These are phyloP conservation scores for Leccinum pachyderme DNA, from an alignment of 1,284 basidiomycete genomes.

Conservation along the genomic window DNA sequence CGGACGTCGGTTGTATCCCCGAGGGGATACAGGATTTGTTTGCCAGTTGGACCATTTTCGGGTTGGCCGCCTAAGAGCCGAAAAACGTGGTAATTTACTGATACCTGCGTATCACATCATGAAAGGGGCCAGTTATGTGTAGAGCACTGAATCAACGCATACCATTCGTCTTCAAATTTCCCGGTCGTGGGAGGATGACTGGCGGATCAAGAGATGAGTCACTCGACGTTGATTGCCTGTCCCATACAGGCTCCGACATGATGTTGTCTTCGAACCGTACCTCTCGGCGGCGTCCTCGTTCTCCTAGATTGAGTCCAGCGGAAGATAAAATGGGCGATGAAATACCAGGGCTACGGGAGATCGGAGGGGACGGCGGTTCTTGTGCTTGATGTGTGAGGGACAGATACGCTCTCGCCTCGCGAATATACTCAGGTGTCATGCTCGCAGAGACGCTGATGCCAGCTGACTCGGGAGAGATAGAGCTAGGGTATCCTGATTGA, in stretches of 20 bases:
- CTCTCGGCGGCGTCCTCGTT: conserved; percentile 32
- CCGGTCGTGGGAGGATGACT: conserved; percentile 13
- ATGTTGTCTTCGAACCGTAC: conserved; percentile 37
- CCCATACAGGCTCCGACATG: conserved; percentile 33
- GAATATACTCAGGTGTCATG: conserved; percentile 35
- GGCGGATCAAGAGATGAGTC: conserved; percentile 32
- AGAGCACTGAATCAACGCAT: neutral
- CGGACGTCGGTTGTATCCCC: conserved; percentile 9
- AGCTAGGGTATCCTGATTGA: conserved; percentile 28
- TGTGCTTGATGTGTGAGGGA: conserved; percentile 26
- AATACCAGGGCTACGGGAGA: conserved; percentile 21
- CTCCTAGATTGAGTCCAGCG: conserved; percentile 26
- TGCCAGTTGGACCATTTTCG: conserved; percentile 20
- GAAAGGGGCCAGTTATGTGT: neutral
- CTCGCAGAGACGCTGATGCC: conserved; percentile 33
- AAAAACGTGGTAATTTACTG: conserved; percentile 34
- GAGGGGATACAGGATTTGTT: conserved; percentile 4
- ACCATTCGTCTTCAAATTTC: conserved; percentile 22
- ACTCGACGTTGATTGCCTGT: conserved; percentile 33
- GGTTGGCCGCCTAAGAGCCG: conserved; percentile 26
- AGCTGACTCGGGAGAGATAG: conserved; percentile 36
- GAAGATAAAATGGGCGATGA: conserved; percentile 34
- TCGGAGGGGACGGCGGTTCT: conserved; percentile 11
- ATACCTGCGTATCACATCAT: conserved; percentile 20
- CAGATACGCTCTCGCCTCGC: conserved; percentile 34